Evolutionary conservation across 1,139 yeast species (phyloP), one percentile per base, ranked within the genome.

Genomic region (Zhuliangozyma parablackwelliae): DNA sequence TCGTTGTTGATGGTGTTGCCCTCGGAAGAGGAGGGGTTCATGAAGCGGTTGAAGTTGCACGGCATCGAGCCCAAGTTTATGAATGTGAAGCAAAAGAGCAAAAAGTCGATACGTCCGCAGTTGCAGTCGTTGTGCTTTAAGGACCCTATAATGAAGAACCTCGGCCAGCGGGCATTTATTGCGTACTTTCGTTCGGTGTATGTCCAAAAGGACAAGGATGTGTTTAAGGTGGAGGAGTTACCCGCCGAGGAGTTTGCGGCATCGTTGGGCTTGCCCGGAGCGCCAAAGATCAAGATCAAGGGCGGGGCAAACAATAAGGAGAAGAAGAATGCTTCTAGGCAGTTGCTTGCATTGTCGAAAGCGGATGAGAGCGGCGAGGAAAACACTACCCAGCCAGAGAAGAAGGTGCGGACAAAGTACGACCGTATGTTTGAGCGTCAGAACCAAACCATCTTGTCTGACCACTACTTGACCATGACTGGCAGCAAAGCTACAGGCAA

Each of bases 341-440:
- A 78, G 48, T 63, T 92, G 44, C 53, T 75, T 35, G 69, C 72
- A 2, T 63, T 86, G 42, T 61, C 78, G 3, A 75, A 75, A 45
- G 70, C 82, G 4, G 75, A 82, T 46, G 88, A 78, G 9, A 80
- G 82, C 43, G 92, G 90, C 33, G 90, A 83, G 38, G 34, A 63
- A 6, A 65, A 60, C 4, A 67, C 59, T 3, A 58, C 49, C 11
- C 59, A 57, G 10, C 40, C 47, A 8, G 69, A 72, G 47, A 75
- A 75, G 46, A 76, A 76, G 48, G 82, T 79, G 2, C 77, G 90
- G 52, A 92, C 97, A 9, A 92, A 86, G 57, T 88, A 88, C 55
- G 98, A 94, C 60, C 78, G 94, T 48, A 90, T 92, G 96, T 94
- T 94, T 64, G 95, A 87, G 56, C 78, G 99, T 58, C 75, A 86